Conservation (phyloP, 2,329 filamentous ascomycete genomes). For the Monosporascus ibericus region DNA sequence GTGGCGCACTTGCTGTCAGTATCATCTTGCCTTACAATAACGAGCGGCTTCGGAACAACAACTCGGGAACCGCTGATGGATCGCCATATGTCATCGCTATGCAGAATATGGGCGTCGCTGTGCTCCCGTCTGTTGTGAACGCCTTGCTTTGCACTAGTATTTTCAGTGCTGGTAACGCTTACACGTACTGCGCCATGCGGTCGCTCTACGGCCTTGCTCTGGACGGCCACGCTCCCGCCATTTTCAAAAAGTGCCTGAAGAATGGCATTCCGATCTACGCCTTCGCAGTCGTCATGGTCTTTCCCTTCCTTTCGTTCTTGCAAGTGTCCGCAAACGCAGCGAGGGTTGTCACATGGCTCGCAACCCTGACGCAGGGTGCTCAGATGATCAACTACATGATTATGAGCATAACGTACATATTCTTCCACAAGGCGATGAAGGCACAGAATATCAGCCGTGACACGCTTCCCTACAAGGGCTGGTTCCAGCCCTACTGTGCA, state of each 20-base stretch:
- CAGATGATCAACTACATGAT: slow-evolving; percentile 57
- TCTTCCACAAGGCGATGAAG: slow-evolving; percentile 48
- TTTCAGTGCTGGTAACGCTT: slow-evolving; percentile 56
- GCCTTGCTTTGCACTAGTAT: slow-evolving; percentile 54
- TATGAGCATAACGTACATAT: slow-evolving; percentile 53
- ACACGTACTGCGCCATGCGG: slow-evolving; percentile 55
- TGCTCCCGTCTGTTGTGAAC: slow-evolving; percentile 56
- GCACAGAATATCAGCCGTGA: slow-evolving; percentile 46
- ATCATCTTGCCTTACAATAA: slow-evolving; percentile 58
- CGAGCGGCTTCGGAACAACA: slow-evolving; percentile 43
- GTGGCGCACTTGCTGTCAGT: slow-evolving; percentile 57
- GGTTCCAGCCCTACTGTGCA: slow-evolving; percentile 53
- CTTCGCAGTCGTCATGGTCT: slow-evolving; percentile 50
- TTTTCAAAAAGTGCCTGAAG: slow-evolving; percentile 48
- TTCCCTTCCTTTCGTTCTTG: slow-evolving; percentile 56
- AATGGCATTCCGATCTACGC: slow-evolving; percentile 59
- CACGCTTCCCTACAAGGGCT: slow-evolving; percentile 50
- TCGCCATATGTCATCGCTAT: slow-evolving; percentile 52
- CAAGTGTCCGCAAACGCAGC: slow-evolving; percentile 23
- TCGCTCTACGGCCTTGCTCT: slow-evolving; percentile 54
- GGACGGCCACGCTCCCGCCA: slow-evolving; percentile 46
- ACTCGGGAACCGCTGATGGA: slow-evolving; percentile 46
- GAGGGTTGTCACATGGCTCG: slow-evolving; percentile 24
- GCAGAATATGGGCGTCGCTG: slow-evolving; percentile 45
- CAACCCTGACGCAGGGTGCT: slow-evolving; percentile 33